Base-by-base conservation (phyloP, 2,329 filamentous ascomycete genomes). In the Hypoxylon sp. region DNA sequence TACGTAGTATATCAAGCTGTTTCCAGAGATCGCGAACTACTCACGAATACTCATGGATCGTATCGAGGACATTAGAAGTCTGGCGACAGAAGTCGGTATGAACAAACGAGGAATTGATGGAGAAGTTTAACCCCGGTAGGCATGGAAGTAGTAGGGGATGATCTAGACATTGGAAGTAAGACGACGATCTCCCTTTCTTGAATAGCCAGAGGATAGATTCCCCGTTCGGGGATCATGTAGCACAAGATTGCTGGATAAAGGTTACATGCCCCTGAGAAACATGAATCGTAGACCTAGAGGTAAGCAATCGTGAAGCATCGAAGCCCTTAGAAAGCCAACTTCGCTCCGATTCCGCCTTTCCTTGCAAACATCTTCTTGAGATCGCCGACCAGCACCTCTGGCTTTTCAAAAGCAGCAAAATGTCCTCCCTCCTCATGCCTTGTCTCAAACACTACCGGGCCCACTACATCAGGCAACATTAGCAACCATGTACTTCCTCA, bases 401-500 rank as follows among this genome's bases (percentile, higher is more conserved):
- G 85, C 13, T 74, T 77, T 71, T 88, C 85, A 73, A 81, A 84
- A 10, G 85, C 83, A 3, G 83, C 83, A 69, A 87, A 87, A 72
- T 87, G 85, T 0, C 85, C 85, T 1, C 83, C 83, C 11, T 73
- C 74, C 0, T 81, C 77, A 59, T 82, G 78, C 8, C 77, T 31
- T 46, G 79, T 81, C 66, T 86, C 82, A 61, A 82, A 84, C 0
- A 87, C 86, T 0, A 90, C 81, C 3, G 82, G 75, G 37, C 85
- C 87, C 22, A 89, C 66, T 68, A 17, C 17, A 46, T 6, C 6
- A 31, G 10, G 1, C 6, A 3, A 53, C 33, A 22, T 63, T 20
- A 67, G 49, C 1, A 6, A 13, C 5, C 20, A n/a, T n/a, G n/a
- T n/a, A 33, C 11, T 31, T 30, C 3, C 17, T 31, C 13, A 17